These are phyloP conservation scores for Madurella fahalii DNA, from an alignment of 2,329 filamentous ascomycete genomes.

Conservation along the genomic window DNA sequence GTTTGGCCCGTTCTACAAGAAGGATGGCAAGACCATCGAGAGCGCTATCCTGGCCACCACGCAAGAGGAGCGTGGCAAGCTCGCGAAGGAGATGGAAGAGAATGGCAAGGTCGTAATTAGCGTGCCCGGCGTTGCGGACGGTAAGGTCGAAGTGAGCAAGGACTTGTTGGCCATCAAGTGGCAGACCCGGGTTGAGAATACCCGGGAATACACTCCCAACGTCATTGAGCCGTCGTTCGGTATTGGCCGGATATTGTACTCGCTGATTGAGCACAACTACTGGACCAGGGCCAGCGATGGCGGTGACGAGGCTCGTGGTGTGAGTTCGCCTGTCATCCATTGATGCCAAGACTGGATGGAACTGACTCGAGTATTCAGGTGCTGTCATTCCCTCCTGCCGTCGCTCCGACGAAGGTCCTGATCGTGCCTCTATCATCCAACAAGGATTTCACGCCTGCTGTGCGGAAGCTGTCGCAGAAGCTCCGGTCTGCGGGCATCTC, in stretches of 20 bases:
- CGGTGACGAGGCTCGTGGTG: slow-evolving; percentile 78
- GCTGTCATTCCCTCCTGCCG: slow-evolving; percentile 52
- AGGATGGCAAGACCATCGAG: slow-evolving; percentile 84
- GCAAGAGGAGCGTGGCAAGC: slow-evolving; percentile 76
- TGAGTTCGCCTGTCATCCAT: slow-evolving; percentile 47
- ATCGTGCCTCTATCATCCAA: slow-evolving; percentile 85
- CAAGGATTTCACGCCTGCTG: slow-evolving; percentile 72
- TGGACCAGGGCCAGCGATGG: slow-evolving; percentile 73
- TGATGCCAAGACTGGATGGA: slow-evolving; percentile 37
- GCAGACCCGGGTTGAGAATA: slow-evolving; percentile 75
- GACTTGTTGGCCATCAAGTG: slow-evolving; percentile 82
- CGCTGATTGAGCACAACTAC: slow-evolving; percentile 89
- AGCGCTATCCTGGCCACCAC: slow-evolving; percentile 68
- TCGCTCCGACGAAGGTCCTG: slow-evolving; percentile 94
- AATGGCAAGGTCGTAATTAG: slow-evolving; percentile 73
- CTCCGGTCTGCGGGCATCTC: slow-evolving; percentile 75
- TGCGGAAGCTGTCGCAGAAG: slow-evolving; percentile 67
- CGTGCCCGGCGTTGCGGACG: slow-evolving; percentile 61
- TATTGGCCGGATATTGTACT: slow-evolving; percentile 91
- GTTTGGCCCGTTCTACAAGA: slow-evolving; percentile 93
- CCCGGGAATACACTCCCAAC: slow-evolving; percentile 88
- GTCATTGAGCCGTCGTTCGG: slow-evolving; percentile 97
- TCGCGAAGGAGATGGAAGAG: slow-evolving; percentile 68
- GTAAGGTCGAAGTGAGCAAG: slow-evolving; percentile 73
- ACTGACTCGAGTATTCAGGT: slow-evolving; percentile 40